Evolutionary conservation across 2,329 filamentous ascomycete species (phyloP), one percentile per base, ranked within the genome.

Genomic region (Aspergillus pseudonomiae): DNA sequence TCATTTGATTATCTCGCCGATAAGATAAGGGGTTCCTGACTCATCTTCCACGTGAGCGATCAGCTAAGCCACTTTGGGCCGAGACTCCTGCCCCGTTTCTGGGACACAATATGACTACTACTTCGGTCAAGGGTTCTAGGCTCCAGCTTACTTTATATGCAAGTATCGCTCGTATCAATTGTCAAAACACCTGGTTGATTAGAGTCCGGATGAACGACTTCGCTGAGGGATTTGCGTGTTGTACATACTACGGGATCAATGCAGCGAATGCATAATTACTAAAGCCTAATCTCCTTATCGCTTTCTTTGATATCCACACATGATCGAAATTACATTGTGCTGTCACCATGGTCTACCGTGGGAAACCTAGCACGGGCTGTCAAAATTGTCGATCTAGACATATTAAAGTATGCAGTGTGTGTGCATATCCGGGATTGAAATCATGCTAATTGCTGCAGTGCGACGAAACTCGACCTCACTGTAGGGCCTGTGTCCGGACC

Each of bases 391-490:
- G 72, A 32, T 63, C 65, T 26, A 66, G 73, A 46, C 73, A 67
- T 57, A 75, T 75, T 58, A 75, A 75, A 69, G 73, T 74, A 66
- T 11, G 28, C 21, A 6, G 14, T 7, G 3, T 34, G 14, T 7
- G 2, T 28, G 14, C 9, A 36, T n/a, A 4, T 16, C 14, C 10
- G 3, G 36, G 12, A 41, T 55, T 67, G 21, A 67, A 43, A 26
- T 19, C 26, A n/a, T 36, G 4, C 52, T 54, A 24, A 54, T 46
- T 14, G 5, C 28, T 32, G 4, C 36, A 75, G 73, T 75, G 73
- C 56, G 73, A 75, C 67, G 73, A 74, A 62, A 64, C 71, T 19
- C 72, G 71, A 28, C 73, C 73, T 21, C 66, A 72, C 39, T 75
- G 73, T 61, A 69, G 59, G 54, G 70, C 71, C 39, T 75, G 73